Base-by-base conservation (phyloP, 2,329 filamentous ascomycete species). In the Fusarium sp. region DNA sequence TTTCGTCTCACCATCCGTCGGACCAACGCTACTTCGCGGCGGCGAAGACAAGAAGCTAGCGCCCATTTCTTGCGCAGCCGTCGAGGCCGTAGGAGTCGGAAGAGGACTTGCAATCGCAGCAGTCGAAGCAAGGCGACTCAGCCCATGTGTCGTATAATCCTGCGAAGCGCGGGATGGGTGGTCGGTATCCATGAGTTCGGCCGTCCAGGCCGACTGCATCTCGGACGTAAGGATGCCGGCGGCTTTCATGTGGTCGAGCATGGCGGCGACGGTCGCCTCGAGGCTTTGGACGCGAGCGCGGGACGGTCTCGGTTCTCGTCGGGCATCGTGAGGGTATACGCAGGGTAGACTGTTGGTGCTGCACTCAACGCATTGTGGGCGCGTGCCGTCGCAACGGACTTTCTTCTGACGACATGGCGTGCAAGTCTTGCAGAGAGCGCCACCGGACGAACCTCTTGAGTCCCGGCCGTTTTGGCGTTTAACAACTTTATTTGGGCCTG, bases 351-450 rank as follows among this genome's bases (percentile, higher is more conserved):
- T 73, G 46, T 71, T 75, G 26, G 69, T 70, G 40, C 61, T 72
- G 62, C 77, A 79, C 40, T 76, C 77, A 9, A 69, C 58, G 47
- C 77, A 79, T 28, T 76, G 73, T 2, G 77, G 77, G 44, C 76
- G 75, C 28, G 63, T 62, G 44, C 77, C 77, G 60, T 78, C 76
- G 70, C 77, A 79, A 57, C 76, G 75, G 55, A 79, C 75, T 62
- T 79, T 79, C 59, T 77, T 79, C 68, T 77, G 75, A 40, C 77
- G 77, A 58, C 77, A 79, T 33, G 73, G 73, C 30, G 74, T 76
- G 70, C 77, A 79, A 20, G 77, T 79, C 70, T 78, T 78, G 74
- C 76, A 78, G 28, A 75, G 73, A 45, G 72, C 69, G 40, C 73
- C 62, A 34, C 67, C 69, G 34, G 71, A 59, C 37, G 71, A 69